A percentile compares a stretch with the other conserved stretches of the same genome.
phyloP scores from a whole-genome alignment of 306 rosid species.

The Erythrophleum fordii region DNA sequence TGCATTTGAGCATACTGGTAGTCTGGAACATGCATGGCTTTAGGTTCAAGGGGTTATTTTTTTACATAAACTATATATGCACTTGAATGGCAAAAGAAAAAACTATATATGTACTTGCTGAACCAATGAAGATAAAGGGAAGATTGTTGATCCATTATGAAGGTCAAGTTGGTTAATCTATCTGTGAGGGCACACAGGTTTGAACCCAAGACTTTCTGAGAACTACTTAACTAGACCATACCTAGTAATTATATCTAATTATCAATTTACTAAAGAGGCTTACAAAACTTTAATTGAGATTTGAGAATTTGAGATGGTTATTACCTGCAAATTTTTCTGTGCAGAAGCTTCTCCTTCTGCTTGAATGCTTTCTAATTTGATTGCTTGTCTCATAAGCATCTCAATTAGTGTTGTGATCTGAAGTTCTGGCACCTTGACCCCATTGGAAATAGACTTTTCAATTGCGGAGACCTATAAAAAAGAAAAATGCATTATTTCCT shows the following conservation, averaged over 20 bases:
- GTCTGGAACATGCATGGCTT: no score
- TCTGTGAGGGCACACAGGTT: not conserved
- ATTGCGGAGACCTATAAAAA: slow-evolving; percentile 57
- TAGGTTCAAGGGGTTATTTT: no score
- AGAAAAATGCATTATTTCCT: not conserved
- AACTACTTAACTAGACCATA: not conserved
- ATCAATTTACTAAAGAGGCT: not conserved
- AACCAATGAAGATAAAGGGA: not conserved
- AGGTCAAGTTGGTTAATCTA: not conserved
- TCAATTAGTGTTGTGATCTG: slow-evolving; percentile 80
- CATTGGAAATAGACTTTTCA: slow-evolving; percentile 61
- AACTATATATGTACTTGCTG: not conserved
- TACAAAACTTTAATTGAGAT: not conserved
- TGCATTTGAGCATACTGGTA: no score
- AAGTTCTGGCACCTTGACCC: slow-evolving; percentile 78
- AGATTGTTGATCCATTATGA: not conserved
- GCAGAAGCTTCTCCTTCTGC: slow-evolving; percentile 78
- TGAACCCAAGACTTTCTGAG: not conserved
- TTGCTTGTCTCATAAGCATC: slow-evolving; percentile 90
- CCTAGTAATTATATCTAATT: not conserved
- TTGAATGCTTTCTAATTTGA: slow-evolving; percentile 67
- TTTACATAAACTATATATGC: not conserved
- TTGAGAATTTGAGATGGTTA: not conserved
- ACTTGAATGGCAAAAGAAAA: not conserved
- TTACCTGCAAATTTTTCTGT: slow-evolving; percentile 71